These are phyloP conservation scores for Geotrichum fermentans DNA, from an alignment of 1,139 yeast genomes.

Conservation along the genomic window DNA sequence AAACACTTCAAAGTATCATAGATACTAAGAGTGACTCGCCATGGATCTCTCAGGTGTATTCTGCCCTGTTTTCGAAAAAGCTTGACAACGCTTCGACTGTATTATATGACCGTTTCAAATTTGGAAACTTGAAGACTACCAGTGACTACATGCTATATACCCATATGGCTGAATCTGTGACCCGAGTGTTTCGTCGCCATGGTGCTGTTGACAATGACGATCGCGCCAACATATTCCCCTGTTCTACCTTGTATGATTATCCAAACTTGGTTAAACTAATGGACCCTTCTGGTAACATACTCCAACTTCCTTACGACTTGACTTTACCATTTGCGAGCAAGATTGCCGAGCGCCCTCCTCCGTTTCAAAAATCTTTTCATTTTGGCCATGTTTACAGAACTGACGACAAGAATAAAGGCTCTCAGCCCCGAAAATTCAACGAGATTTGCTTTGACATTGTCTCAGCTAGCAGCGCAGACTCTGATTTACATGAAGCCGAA, in stretches of 20 bases:
- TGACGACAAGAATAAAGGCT: conserved; percentile 46
- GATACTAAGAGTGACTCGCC: conserved; percentile 75
- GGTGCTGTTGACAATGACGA: conserved; percentile 75
- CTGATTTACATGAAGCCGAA: conserved; percentile 74
- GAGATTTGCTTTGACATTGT: conserved; percentile 85
- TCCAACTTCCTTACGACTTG: conserved; percentile 83
- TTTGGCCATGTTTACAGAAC: conserved; percentile 77
- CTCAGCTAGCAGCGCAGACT: conserved; percentile 38
- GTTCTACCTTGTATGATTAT: conserved; percentile 64
- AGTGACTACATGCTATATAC: conserved; percentile 33
- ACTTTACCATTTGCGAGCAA: conserved; percentile 84
- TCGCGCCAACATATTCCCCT: conserved; percentile 67
- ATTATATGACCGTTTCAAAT: conserved; percentile 51
- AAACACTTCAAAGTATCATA: conserved; percentile 76
- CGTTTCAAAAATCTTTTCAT: conserved; percentile 55
- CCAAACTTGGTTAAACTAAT: conserved; percentile 69
- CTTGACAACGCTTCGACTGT: conserved; percentile 77
- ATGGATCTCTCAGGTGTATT: conserved; percentile 89
- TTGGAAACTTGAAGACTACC: conserved; percentile 11
- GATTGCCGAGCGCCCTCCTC: conserved; percentile 48
- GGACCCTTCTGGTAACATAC: conserved; percentile 79
- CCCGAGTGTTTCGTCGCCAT: conserved; percentile 62
- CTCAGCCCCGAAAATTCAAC: conserved; percentile 60
- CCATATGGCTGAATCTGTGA: conserved; percentile 51
- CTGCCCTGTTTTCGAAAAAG: conserved; percentile 76